Base-by-base conservation (phyloP, 257 asterid genomes). In the Scutellaria barbata region DNA sequence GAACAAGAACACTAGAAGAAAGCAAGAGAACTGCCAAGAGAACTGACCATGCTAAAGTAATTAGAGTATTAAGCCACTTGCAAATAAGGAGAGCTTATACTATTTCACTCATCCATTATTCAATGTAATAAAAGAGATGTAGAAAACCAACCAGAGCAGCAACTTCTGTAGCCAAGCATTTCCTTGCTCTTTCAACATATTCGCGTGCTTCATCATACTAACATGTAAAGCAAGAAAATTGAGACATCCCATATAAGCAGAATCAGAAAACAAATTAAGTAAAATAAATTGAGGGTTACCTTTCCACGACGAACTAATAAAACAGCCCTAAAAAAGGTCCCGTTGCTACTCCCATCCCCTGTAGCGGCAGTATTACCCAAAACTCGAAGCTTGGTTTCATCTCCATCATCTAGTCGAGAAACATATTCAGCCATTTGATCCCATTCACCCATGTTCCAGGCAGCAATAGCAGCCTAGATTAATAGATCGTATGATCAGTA, bases 381-480 rank as follows among this genome's bases (percentile, higher is more conserved):
- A 65, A 88, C 92, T 62, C 92, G 90, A 74, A 89, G 90, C 80
- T 88, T 89, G 68, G 93, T 85, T 79, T 95, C 99, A 82, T 95
- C 98, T 66, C 99, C 99, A 79, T 95, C 99, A 85, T 95, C 99
- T 81, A 92, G 82, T 64, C 94, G 88, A 79, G 90, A 87, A 83
- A 95, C 99, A 86, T 95, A 95, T 35, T 95, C 99, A 47, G 95
- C 85, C 99, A 95, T 95, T 84, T 95, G 98, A 81, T 95, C 99
- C 99, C 99, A 95, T 79, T 95, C 99, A 54, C 98, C 96, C 99
- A 95, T 95, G 93, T 95, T 92, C 99, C 99, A 95, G 77, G 99
- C 99, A 88, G 98, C 96, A 70, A 3, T 74, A 71, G 99, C 98
- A 85, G 99, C 99, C 99, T 95, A 79, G 69, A 76, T 53, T 46